Evolutionary conservation across 345 rosid species (phyloP), one percentile per base, ranked within the genome.

Genomic region (Bruguiera sexangula): DNA sequence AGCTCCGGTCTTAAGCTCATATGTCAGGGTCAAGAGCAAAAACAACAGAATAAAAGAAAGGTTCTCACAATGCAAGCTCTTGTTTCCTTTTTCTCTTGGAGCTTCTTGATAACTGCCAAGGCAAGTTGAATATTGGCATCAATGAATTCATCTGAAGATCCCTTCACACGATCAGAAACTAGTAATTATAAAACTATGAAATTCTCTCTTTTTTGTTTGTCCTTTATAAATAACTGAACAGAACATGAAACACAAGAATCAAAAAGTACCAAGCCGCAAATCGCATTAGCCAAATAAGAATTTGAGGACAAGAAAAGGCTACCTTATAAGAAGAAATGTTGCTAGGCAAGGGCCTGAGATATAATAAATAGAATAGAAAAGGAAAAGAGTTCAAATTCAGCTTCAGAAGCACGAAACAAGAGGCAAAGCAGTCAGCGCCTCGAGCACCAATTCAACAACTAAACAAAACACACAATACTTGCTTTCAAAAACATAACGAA

Each of bases 61-160:
- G 20, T 55, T 72, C 84, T 82, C 85, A 94, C 97, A 63, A 94
- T 82, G 87, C 97, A 82, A 78, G 90, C 97, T 78, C 87, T 82
- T 65, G 89, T 88, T 68, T 88, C 88, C 62, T 62, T 82, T 79
- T 75, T 91, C 73, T 82, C 87, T 83, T 82, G 87, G 71, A 94
- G 92, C 78, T 91, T 91, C 81, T 85, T 85, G 58, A 91, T 71
- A 56, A 94, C 84, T 60, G 93, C 78, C 85, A 94, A 83, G 22
- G 86, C 91, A 56, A 94, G 79, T 78, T 94, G 98, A 78, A 94
- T 84, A 75, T 91, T 94, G 82, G 98, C 97, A 69, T 91, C 97
- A 68, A 82, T 94, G 81, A 87, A 94, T 24, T 94, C 98, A 76
- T 91, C 96, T 81, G 98, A 94, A 76, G 97, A 91, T 73, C 97